Percentiles rank a stretch among this genome's conserved stretches.
These are phyloP conservation scores for Cordyceps fumosorosea DNA, from an alignment of 2,329 filamentous ascomycete species.

Conservation along the genomic window DNA sequence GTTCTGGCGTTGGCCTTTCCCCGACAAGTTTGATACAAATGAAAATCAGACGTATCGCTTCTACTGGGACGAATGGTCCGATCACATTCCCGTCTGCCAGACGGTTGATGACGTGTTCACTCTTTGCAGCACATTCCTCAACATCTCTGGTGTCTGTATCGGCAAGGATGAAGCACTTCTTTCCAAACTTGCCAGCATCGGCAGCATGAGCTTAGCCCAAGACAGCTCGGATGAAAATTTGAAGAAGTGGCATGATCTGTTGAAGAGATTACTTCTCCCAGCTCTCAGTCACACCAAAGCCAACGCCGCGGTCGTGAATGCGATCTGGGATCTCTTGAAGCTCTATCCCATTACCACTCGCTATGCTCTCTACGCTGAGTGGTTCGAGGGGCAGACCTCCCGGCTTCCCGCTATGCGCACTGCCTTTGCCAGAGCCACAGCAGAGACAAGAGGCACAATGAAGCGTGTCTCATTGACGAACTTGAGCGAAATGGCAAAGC, in stretches of 20 bases:
- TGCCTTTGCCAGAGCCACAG: conserved; percentile 68
- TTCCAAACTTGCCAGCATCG: conserved; percentile 80
- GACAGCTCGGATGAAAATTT: conserved; percentile 66
- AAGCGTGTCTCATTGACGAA: conserved; percentile 88
- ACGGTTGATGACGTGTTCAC: conserved; percentile 85
- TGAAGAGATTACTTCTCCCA: conserved; percentile 78
- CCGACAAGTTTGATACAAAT: conserved; percentile 68
- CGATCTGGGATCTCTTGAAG: conserved; percentile 77
- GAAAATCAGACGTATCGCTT: conserved; percentile 80
- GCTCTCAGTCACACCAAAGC: conserved; percentile 78
- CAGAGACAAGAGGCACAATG: conserved; percentile 78
- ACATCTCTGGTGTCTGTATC: conserved; percentile 81
- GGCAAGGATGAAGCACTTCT: conserved; percentile 75
- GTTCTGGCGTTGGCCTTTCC: conserved; percentile 73
- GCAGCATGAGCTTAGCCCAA: conserved; percentile 63
- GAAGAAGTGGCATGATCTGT: conserved; percentile 76
- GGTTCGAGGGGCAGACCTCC: conserved; percentile 76
- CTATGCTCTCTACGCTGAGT: conserved; percentile 89
- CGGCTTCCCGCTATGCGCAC: conserved; percentile 68
- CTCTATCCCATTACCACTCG: conserved; percentile 69
- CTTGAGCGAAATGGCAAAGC: conserved; percentile 75
- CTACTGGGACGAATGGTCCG: conserved; percentile 96
- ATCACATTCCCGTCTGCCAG: conserved; percentile 88
- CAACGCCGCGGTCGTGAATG: conserved; percentile 78
- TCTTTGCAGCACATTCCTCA: conserved; percentile 76